Base-by-base conservation (phyloP, 139 green algal genomes). In the Tetratostichococcus sp. region DNA sequence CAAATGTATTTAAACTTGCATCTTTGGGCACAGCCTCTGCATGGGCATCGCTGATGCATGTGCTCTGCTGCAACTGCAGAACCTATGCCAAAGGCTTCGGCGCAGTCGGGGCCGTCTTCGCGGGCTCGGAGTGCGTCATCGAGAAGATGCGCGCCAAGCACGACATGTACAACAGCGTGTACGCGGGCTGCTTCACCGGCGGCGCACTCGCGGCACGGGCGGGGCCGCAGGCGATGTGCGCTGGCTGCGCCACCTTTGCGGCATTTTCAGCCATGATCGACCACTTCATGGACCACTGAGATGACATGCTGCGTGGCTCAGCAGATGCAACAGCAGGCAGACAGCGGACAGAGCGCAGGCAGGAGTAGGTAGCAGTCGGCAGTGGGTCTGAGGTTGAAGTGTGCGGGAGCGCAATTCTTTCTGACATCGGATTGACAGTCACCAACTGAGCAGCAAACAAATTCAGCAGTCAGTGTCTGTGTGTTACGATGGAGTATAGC, bases 71-170 rank as follows among this genome's bases (percentile, higher is more conserved):
- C 39, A 50, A 21, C 8, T 11, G 66, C 86, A 93, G 86, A 59
- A 93, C 89, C 0, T 97, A 96, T 75, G 93, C 91, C 71, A 98
- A 97, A 76, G 92, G 87, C 2, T 99, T 99, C 83, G 93, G 86
- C 1, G 73, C 84, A 16, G 92, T 99, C 80, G 95, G 95, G 0
- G 86, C 89, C 1, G 77, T 99, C 11, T 99, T 94, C 82, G 89
- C 91, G 4, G 93, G 92, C 31, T 93, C 86, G 57, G 95, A 99
- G 85, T 98, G 94, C 76, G 78, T 97, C 11, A 93, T 98, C 4
- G 95, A 99, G 75, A 96, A 94, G 82, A 84, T 80, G 28, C 86
- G 93, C 1, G 95, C 91, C 25, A 95, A 91, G 80, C 94, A 97
- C 74, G 95, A 98, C 80, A 87, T 86, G 14, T 89, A 83, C 39